These are phyloP conservation scores for Lyophyllum decastes DNA, from an alignment of 768 basidiomycete genomes.

Conservation along the genomic window DNA sequence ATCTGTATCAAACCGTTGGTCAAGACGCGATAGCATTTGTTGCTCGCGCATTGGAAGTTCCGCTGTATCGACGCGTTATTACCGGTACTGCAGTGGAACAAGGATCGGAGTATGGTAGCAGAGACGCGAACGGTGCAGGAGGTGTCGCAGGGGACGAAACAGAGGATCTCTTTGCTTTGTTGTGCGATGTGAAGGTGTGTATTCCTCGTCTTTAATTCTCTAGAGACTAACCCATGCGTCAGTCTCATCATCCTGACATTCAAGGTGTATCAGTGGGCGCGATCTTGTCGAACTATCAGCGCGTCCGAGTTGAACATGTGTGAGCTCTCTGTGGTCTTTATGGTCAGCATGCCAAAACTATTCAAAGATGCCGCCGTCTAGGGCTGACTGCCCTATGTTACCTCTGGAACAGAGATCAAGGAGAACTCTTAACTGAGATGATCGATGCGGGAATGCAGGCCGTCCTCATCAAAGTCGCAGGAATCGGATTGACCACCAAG, in stretches of 20 bases:
- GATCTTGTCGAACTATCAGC: constrained; percentile 96
- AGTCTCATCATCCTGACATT: constrained; percentile 80
- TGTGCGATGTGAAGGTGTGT: constrained; percentile 75
- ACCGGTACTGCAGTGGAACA: constrained; percentile 79
- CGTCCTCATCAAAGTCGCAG: constrained; percentile 93
- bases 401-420: constrained; percentile 93
- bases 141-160: constrained; percentile 89
- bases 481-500: constrained; percentile 77
- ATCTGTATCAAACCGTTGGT: constrained; percentile 98
- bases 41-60: constrained; percentile 82
- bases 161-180: constrained; percentile 81
- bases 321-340: constrained; percentile 34
- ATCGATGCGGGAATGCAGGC: constrained; percentile 75
- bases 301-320: constrained; percentile 98
- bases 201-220: background rate
- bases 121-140: constrained; percentile 39
- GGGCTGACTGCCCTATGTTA: constrained; percentile 80
- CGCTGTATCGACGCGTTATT: constrained; percentile 83
- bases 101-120: constrained; percentile 83
- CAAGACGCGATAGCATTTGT: constrained; percentile 90
- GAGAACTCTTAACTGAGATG: constrained; percentile 86
- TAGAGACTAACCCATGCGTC: constrained; percentile 4
- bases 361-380: constrained; percentile 75
- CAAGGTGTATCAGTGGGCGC: constrained; percentile 92
- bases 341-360: background rate